Conservation (phyloP, 2,329 filamentous ascomycete species). For the Cladophialophora carrionii region DNA sequence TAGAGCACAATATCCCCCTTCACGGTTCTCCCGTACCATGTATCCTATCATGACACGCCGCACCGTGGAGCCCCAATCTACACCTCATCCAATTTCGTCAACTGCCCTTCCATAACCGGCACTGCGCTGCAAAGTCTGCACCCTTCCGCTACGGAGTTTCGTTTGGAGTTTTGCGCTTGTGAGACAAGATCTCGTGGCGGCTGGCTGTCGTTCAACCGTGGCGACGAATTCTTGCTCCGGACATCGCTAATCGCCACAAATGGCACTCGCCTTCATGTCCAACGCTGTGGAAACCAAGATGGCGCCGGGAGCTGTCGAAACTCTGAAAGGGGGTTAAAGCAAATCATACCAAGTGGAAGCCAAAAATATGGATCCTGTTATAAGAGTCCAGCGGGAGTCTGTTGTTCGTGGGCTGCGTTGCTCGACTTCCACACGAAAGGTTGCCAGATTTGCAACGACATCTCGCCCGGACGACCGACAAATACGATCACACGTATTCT, state of each 20-base stretch:
- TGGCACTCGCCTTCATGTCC: not conserved
- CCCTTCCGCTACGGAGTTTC: not conserved
- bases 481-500: not conserved
- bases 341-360: not conserved
- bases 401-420: not conserved
- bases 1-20: not conserved
- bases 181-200: slow-evolving; percentile 2
- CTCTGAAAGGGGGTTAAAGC: not conserved
- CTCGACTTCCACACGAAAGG: not conserved
- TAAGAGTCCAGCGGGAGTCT: not conserved
- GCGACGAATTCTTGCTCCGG: not conserved
- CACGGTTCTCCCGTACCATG: not conserved
- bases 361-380: not conserved
- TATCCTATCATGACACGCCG: not conserved
- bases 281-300: not conserved
- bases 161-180: slow-evolving; percentile 4
- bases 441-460: not conserved
- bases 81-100: not conserved
- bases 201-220: not conserved
- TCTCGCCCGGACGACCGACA: no score
- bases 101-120: not conserved
- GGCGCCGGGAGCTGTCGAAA: not conserved
- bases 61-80: not conserved
- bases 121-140: not conserved
- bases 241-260: not conserved